Conservation (phyloP, 1,284 basidiomycete species). For the Fomitopsis schrenkii region DNA sequence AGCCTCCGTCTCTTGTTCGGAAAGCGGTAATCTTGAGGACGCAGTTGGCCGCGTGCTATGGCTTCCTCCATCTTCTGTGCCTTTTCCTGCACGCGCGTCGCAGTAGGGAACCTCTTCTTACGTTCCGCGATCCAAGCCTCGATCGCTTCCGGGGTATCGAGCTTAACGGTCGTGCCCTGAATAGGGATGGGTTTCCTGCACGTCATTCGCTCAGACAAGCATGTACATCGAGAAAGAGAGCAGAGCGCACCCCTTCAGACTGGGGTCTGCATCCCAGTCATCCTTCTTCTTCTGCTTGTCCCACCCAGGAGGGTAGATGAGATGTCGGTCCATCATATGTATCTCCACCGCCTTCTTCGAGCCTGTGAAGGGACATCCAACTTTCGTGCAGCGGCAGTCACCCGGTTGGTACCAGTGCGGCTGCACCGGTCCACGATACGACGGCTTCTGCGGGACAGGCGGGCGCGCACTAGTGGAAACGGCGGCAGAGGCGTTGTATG, state of each 20-base stretch:
- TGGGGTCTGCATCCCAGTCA: slow-evolving; percentile 76
- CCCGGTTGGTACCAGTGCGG: slow-evolving; percentile 60
- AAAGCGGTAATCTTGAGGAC: slow-evolving; percentile 41
- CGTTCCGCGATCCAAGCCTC: slow-evolving; percentile 86
- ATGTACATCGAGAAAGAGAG: neutral
- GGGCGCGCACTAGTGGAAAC: neutral
- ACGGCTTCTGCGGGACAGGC: slow-evolving; percentile 3
- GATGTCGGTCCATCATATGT: slow-evolving; percentile 89
- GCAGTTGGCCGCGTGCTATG: slow-evolving; percentile 71
- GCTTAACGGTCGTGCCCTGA: slow-evolving; percentile 72
- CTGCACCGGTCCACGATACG: slow-evolving; percentile 15
- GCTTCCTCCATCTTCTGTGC: slow-evolving; percentile 73
- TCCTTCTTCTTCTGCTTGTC: slow-evolving; percentile 54
- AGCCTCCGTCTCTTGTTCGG: slow-evolving; percentile 29
- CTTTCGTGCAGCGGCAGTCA: slow-evolving; percentile 56
- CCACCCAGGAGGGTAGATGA: slow-evolving; percentile 79
- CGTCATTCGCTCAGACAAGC: neutral
- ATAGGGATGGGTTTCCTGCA: slow-evolving; percentile 71
- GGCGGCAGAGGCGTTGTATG: slow-evolving; percentile 4
- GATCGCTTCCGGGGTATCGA: slow-evolving; percentile 81
- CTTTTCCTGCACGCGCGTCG: slow-evolving; percentile 70
- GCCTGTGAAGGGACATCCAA: slow-evolving; percentile 71
- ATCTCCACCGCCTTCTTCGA: slow-evolving; percentile 71
- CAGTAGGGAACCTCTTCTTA: slow-evolving; percentile 78
- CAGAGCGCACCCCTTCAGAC: slow-evolving; percentile 57